These are phyloP conservation scores for Primulina eburnea DNA, from an alignment of 257 asterid species.

Conservation along the genomic window DNA sequence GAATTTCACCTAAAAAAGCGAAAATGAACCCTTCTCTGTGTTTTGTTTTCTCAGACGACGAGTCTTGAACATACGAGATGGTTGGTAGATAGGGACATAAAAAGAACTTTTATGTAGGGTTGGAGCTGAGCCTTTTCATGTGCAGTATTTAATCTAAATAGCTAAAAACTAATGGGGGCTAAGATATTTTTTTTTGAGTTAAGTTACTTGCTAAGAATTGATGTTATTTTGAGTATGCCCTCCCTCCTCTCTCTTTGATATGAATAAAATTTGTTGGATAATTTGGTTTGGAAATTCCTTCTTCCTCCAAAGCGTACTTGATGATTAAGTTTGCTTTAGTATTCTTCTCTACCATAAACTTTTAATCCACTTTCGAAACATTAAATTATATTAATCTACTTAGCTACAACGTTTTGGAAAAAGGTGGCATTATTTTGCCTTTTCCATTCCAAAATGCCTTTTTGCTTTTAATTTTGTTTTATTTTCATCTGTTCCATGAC, in stretches of 20 bases:
- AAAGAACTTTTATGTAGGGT: no score
- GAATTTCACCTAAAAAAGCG: background rate
- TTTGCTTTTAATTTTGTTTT: constrained; percentile 17
- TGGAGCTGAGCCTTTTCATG: background rate
- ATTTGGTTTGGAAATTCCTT: constrained; percentile 15
- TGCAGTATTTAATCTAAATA: background rate
- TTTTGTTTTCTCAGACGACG: constrained; percentile 8
- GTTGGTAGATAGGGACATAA: background rate
- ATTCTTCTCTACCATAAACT: constrained; percentile 17
- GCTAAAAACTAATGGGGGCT: background rate
- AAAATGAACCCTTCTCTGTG: background rate
- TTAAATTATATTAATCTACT: constrained; percentile 29
- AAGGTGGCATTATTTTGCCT: constrained; percentile 29
- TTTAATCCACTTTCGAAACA: constrained; percentile 25
- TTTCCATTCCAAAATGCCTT: constrained; percentile 21
- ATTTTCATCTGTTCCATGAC: constrained; percentile 23
- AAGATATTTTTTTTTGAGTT: background rate
- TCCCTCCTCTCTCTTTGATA: background rate
- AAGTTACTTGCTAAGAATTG: background rate
- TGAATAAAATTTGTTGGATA: constrained; percentile 10
- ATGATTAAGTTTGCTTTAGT: constrained; percentile 22
- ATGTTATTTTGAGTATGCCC: background rate
- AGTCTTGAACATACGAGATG: background rate
- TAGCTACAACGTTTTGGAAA: constrained; percentile 30
- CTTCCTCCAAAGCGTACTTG: constrained; percentile 20